Percentiles rank a stretch among this genome's conserved stretches.
Conservation (phyloP, 2,329 filamentous ascomycete species). For the Dothidotthia symphoricarpi region DNA sequence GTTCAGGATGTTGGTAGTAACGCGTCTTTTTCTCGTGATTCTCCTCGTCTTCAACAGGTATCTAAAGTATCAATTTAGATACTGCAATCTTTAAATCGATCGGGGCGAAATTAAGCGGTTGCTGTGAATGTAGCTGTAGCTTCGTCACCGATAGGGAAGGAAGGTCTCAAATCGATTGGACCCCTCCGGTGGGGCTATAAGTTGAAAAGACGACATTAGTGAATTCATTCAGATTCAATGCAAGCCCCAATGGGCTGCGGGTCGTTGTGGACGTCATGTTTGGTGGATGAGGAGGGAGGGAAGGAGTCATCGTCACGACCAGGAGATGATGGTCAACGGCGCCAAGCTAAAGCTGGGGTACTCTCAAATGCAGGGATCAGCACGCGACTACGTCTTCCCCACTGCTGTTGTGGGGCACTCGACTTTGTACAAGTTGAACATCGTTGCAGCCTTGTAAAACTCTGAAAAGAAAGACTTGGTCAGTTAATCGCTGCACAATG, state of each 20-base stretch:
- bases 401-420: not conserved
- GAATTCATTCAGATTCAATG: slow-evolving; percentile 16
- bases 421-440: too few species aligned
- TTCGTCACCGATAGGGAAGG: slow-evolving; percentile 29
- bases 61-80: slow-evolving; percentile 1
- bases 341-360: slow-evolving; percentile 17
- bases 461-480: too few species aligned
- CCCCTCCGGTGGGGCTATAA: slow-evolving; percentile 58
- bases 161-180: slow-evolving; percentile 45
- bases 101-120: slow-evolving; percentile 24
- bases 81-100: slow-evolving; percentile 10
- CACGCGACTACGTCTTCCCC: not conserved
- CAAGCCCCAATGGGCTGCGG: slow-evolving; percentile 30
- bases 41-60: not conserved
- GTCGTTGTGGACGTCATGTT: slow-evolving; percentile 28
- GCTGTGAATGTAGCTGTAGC: slow-evolving; percentile 2
- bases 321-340: slow-evolving; percentile 9
- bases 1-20: too few species aligned
- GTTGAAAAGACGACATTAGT: slow-evolving; percentile 30
- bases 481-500: slow-evolving; percentile 9
- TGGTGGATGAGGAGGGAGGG: slow-evolving; percentile 19
- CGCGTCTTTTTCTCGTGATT: too few species aligned
- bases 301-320: slow-evolving; percentile 25
- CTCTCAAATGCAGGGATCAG: too few species aligned
- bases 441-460: too few species aligned